Base-by-base conservation (phyloP, 352 stramenopile genomes). In the Phytophthora hibernalis region DNA sequence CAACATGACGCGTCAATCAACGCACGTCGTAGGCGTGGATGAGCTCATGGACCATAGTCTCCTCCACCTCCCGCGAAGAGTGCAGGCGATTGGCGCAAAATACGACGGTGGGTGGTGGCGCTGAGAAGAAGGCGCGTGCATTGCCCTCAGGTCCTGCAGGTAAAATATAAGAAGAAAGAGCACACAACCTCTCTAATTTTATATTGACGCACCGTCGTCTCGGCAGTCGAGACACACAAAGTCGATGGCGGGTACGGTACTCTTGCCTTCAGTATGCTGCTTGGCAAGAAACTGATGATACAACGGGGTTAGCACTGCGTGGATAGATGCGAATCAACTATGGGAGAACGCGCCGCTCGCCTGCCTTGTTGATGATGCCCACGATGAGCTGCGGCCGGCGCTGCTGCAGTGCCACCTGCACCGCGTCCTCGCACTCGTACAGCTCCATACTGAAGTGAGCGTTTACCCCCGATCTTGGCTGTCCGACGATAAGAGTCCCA, bases 11-110 rank as follows among this genome's bases (percentile, higher is more conserved):
- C 44, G n/a, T 12, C 33, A 53, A 50, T 44, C 16, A 18, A 74
- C 80, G 30, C 69, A 95, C 87, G 42, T 95, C 87, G 61, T 93
- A 95, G 31, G 87, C 85, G 66, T 95, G 87, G 54, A 95, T 91
- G 59, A 95, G 83, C 56, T 95, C 87, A 57, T 95, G 87, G 26
- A 95, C 85, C 72, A 95, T 87, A 3, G 86, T 91, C 54, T 95
- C 87, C 59, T 93, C 81, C 24, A 95, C 85, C 59, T 95, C 87
- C 4, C 76, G 74, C 2, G 69, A 59, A 22, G 87, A 93, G 57
- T 91, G 79, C 38, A 95, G 65, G 10, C 87, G 80, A 50, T 95
- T 95, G 35, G 87, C 87, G 48, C 87, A 95, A 45, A 95, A 91
- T 38, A 95, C 87, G 51, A 95, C 76, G 3, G 87, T 92, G 55